phyloP scores from a whole-genome alignment of 2,329 filamentous ascomycete species.

The Talaromyces funiculosus region DNA sequence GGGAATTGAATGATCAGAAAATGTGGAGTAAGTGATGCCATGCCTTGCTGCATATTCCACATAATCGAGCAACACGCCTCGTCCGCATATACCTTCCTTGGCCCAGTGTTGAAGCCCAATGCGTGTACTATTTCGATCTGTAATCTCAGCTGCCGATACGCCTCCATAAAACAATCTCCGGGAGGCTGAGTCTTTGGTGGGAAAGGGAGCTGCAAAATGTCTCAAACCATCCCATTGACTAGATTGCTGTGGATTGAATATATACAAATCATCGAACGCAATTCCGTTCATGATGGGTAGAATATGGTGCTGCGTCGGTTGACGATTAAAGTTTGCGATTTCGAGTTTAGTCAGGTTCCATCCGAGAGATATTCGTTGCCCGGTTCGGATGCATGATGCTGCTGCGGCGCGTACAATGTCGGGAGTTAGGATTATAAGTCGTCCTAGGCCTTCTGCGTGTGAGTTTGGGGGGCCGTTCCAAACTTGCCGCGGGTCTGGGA shows the following conservation, averaged over 20 bases:
- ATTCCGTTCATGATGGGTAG: constrained; percentile 44
- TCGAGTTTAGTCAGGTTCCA: constrained; percentile 55
- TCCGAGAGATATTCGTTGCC: constrained; percentile 47
- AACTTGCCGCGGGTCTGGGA: constrained; percentile 46
- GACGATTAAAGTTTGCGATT: constrained; percentile 49
- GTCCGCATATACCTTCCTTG: constrained; percentile 28
- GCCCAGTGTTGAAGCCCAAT: constrained; percentile 24
- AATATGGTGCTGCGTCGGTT: constrained; percentile 48
- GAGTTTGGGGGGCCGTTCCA: constrained; percentile 45
- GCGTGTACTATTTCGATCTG: constrained; percentile 38
- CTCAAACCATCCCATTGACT: constrained; percentile 50
- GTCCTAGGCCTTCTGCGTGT: constrained; percentile 49
- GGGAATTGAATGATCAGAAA: constrained; percentile 38
- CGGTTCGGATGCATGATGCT: constrained; percentile 47
- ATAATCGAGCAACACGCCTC: constrained; percentile 51
- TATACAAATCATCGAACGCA: constrained; percentile 48
- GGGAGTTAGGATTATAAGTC: constrained; percentile 48
- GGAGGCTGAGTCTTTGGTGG: constrained; percentile 16
- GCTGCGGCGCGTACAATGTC: constrained; percentile 48
- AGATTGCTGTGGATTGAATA: constrained; percentile 48
- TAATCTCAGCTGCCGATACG: constrained; percentile 43
- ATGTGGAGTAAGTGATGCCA: constrained; percentile 35
- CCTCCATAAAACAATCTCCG: constrained; percentile 46
- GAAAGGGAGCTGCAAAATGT: constrained; percentile 43
- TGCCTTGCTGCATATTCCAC: constrained; percentile 40